These are phyloP conservation scores for Lasiosphaeria miniovina DNA, from an alignment of 495 filamentous ascomycete species.

Conservation along the genomic window DNA sequence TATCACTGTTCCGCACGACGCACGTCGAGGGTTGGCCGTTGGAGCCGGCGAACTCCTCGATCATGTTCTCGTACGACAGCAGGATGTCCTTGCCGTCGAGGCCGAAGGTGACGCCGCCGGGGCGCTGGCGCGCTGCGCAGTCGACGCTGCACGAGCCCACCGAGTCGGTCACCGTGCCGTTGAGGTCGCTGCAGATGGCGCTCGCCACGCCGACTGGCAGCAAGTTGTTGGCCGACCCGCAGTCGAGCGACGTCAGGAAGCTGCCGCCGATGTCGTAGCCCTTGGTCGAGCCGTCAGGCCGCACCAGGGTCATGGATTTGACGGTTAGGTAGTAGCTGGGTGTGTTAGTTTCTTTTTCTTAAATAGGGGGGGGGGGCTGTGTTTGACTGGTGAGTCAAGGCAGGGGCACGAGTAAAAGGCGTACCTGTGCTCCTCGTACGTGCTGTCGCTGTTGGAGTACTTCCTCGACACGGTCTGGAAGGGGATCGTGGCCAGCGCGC, in stretches of 20 bases:
- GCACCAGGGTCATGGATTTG: slow-evolving; percentile 8
- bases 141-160: slow-evolving; percentile 46
- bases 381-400: no score
- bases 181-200: slow-evolving; percentile 13
- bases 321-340: slow-evolving; percentile 9
- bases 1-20: slow-evolving; percentile 6
- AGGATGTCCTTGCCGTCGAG: slow-evolving; percentile 50
- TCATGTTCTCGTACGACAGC: slow-evolving; percentile 57
- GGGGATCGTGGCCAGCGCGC: slow-evolving; percentile 45
- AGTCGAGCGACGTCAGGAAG: slow-evolving; percentile 14
- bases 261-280: slow-evolving; percentile 1
- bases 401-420: no score
- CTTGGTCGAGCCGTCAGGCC: not conserved
- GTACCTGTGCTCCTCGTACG: slow-evolving; percentile 1
- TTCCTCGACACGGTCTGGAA: slow-evolving; percentile 3
- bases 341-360: not conserved
- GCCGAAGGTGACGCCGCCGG: slow-evolving; percentile 54
- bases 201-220: slow-evolving; percentile 9
- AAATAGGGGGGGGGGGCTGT: no score
- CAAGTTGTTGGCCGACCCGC: slow-evolving; percentile 13
- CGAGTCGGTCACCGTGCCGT: slow-evolving; percentile 21
- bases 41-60: slow-evolving; percentile 35
- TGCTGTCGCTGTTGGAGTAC: not conserved
- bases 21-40: not conserved
- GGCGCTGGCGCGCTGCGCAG: slow-evolving; percentile 51